A percentile compares a stretch with the other conserved stretches of the same genome.
phyloP scores from a whole-genome alignment of 1,284 basidiomycete species.

The Ceratobasidium papillatum region DNA sequence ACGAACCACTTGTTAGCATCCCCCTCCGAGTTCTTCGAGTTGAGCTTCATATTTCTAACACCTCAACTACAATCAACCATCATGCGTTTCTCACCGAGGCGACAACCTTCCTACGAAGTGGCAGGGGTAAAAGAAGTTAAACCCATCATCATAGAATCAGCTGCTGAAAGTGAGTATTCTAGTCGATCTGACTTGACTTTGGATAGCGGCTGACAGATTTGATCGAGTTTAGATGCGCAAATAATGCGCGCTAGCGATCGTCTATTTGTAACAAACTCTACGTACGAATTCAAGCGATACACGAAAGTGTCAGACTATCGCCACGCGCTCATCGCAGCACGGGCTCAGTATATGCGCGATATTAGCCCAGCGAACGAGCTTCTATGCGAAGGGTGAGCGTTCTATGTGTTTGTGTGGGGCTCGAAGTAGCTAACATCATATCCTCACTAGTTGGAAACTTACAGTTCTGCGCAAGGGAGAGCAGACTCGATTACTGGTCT shows the following conservation, averaged over 20 bases:
- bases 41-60: neutral
- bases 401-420: neutral
- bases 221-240: constrained; percentile 1
- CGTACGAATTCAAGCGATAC: constrained; percentile 24
- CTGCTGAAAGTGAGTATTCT: constrained; percentile 9
- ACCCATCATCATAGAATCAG: constrained; percentile 13
- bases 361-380: constrained; percentile 34
- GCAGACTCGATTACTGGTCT: constrained; percentile 26
- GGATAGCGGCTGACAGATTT: neutral
- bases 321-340: constrained; percentile 32
- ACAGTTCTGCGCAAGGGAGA: constrained; percentile 33
- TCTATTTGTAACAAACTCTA: constrained; percentile 28
- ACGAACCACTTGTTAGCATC: neutral
- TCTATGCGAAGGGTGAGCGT: constrained; percentile 33
- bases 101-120: constrained; percentile 26
- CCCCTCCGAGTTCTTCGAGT: neutral
- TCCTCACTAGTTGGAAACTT: constrained; percentile 28
- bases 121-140: constrained; percentile 33
- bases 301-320: constrained; percentile 17
- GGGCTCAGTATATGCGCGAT: constrained; percentile 40
- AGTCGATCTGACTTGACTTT: neutral
- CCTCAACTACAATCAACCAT: neutral
- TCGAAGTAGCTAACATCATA: neutral
- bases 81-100: constrained; percentile 37
- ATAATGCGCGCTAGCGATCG: constrained; percentile 33